Evolutionary conservation across 1,284 basidiomycete species (phyloP), one percentile per base, ranked within the genome.

Genomic region (Mycena citricolor): DNA sequence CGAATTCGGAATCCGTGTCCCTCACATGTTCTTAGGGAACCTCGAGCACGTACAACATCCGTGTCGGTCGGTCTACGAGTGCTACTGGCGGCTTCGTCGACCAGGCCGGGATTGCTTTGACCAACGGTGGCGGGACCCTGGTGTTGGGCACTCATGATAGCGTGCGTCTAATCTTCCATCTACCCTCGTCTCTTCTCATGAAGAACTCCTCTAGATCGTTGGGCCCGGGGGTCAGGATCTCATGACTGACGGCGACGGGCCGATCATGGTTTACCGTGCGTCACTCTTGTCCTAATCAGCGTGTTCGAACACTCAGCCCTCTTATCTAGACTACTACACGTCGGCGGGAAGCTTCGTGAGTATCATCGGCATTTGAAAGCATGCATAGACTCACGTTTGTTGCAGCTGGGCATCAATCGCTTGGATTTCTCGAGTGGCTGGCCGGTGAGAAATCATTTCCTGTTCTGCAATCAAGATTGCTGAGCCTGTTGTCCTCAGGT

Each of bases 181-280:
- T 29, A 10, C 17, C 38, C 24, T 23, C 20, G 32, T 29, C 23
- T 22, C 28, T 20, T 20, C 28, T 31, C 7, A 16, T n/a, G 26
- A 28, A 10, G 6, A 14, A 8, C 36, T 8, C 12, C 14, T 11
- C 13, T 17, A 39, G 28, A 31, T 31, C 14, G 28, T 39, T 19
- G 38, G 38, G 2, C 38, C 38, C 5, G 38, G 38, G 4, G 38
- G 38, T 17, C 38, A 39, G 20, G 38, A 39, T 14, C 16, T 31
- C 7, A 30, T 39, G 13, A 30, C 32, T 22, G 28, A 39, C 28
- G 17, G 12, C 10, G 28, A 39, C 14, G 38, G 38, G 8, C 22
- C 26, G 4, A 19, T 26, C 17, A 21, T 39, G 3, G 17, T 39
- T 10, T 39, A 39, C 28, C 38, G 26, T 29, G 26, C 26, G 26